Evolutionary conservation across 192 early-diverging fungal genomes (phyloP).

Genomic region (Mortierella claussenii): DNA sequence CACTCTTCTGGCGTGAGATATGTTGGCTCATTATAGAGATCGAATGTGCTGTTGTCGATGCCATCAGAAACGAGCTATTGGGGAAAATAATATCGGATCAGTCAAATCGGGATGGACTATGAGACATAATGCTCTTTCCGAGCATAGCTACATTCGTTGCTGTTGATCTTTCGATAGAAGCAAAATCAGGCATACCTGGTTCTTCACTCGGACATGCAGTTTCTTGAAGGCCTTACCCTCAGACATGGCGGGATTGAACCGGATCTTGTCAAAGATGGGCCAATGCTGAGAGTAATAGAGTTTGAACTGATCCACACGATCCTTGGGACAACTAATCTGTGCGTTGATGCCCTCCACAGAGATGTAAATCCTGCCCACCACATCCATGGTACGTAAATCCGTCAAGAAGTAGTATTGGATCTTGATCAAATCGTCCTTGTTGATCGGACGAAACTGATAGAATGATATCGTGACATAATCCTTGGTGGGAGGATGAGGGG

Average conservation of each 20-base stretch:
- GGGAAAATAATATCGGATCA: too few species aligned
- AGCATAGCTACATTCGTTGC: background rate
- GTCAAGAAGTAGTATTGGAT: constrained; percentile 55
- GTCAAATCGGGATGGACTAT: too few species aligned
- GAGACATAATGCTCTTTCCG: too few species aligned
- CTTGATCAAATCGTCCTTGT: constrained; percentile 21
- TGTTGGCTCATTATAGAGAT: constrained; percentile 69
- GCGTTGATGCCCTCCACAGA: constrained; percentile 82
- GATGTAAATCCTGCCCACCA: constrained; percentile 82
- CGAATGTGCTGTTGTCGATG: constrained; percentile 58
- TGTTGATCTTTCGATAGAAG: background rate
- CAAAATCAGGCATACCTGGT: constrained; percentile 52
- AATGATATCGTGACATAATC: constrained; percentile 62
- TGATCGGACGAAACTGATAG: constrained; percentile 60
- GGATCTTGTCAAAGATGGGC: constrained; percentile 56
- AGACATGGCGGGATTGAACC: constrained; percentile 75
- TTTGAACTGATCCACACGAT: constrained; percentile 59
- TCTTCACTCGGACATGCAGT: constrained; percentile 74
- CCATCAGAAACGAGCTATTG: constrained; percentile 74
- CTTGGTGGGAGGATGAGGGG: constrained; percentile 35
- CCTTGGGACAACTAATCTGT: constrained; percentile 75
- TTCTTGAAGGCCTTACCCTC: constrained; percentile 70
- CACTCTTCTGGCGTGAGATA: constrained; percentile 76
- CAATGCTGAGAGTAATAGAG: constrained; percentile 57
- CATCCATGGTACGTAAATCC: constrained; percentile 57